Conservation (phyloP, 768 basidiomycete species). For the Tephrocybe sp. region DNA sequence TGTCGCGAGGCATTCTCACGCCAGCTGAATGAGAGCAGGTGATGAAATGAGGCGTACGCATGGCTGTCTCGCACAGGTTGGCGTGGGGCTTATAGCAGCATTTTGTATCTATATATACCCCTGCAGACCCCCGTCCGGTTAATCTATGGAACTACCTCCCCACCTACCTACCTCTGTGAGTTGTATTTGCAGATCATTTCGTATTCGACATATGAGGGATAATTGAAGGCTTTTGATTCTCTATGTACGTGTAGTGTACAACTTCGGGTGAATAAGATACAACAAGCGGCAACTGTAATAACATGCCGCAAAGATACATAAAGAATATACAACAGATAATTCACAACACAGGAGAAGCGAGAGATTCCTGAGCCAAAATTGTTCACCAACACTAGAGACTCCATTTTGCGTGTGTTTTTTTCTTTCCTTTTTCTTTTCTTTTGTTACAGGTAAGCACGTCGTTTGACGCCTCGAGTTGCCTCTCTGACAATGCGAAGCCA, state of each 20-base stretch:
- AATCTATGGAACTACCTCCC: no score
- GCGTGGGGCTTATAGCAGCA: no score
- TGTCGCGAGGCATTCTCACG: conserved; percentile 83
- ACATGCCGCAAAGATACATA: conserved; percentile 20
- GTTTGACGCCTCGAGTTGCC: conserved; percentile 55
- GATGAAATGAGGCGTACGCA: no score
- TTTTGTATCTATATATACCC: no score
- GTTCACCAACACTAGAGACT: conserved; percentile 6
- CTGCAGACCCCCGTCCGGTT: no score
- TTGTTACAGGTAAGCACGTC: conserved; percentile 41
- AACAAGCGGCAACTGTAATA: conserved; percentile 16
- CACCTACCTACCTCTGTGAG: no score
- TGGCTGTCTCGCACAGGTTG: no score
- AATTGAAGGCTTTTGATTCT: conserved; percentile 4
- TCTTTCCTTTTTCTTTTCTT: conserved; percentile 6
- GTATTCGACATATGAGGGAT: neutral
- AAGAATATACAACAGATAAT: conserved; percentile 29
- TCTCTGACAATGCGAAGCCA: conserved; percentile 69
- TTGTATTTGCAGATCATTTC: no score
- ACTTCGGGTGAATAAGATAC: conserved; percentile 17
- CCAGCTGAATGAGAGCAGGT: conserved; percentile 42
- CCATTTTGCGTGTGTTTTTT: conserved; percentile 1
- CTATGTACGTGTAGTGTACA: conserved; percentile 16
- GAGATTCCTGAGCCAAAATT: neutral
- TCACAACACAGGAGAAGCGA: conserved; percentile 11